Base-by-base conservation (phyloP, 2,329 filamentous ascomycete species). In the Thelonectria blattea region DNA sequence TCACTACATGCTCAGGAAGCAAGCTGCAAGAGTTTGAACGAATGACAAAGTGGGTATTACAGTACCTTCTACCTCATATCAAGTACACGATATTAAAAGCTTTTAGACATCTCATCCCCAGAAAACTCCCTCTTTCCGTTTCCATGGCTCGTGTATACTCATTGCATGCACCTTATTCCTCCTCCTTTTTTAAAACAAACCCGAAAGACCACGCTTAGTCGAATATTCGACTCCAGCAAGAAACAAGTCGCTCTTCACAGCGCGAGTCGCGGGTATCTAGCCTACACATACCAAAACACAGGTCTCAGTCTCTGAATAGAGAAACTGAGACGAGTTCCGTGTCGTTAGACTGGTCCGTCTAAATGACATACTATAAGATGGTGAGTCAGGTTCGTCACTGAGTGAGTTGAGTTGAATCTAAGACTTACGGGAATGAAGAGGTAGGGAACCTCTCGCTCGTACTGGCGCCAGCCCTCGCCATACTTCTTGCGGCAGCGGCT, bases 381-480 rank as follows among this genome's bases (percentile, higher is more conserved):
- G 51, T 73, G 60, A 74, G 64, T 5, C 20, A 55, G 20, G 11
- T 30, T 30, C 27, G 27, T 7, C 27, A 30, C 27, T 30, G 27
- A 10, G 27, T 30, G 41, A 18, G 24, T 24, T 12, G 15, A 17
- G 24, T 14, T 8, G 9, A 30, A 20, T 9, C 5, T 9, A 30
- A 30, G 27, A 75, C 79, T 73, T 71, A 83, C 81, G 39, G 92
- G 92, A 79, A 96, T 92, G 75, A 96, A 95, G 56, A 95, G 80
- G 75, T 93, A 94, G 18, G 92, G 92, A 51, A 93, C 91, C 70
- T 83, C 82, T 78, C 83, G 85, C 80, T 91, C 89, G 72, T 95
- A 96, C 80, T 93, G 88, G 24, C 81, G 78, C 92, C 92, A 96
- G 30, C 88, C 88, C 63, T 91, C 88, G 3, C 91, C 92, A 76